phyloP scores from a whole-genome alignment of 2,329 filamentous ascomycete genomes.

The Paracorniculantispora psalliotae region DNA sequence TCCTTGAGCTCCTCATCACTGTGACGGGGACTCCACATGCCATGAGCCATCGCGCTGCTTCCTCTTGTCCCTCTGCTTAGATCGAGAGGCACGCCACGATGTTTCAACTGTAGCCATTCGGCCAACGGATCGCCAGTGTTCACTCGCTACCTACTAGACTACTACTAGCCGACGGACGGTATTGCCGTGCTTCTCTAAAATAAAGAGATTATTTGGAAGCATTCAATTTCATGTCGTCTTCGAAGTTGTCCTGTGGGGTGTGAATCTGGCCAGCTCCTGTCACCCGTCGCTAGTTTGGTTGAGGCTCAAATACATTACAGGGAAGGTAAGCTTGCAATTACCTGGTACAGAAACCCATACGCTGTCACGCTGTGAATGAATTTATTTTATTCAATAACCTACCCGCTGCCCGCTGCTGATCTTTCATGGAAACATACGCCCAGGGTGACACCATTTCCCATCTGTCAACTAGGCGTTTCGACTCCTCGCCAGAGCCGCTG shows the following conservation, averaged over 20 bases:
- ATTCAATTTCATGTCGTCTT: background rate
- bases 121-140: conserved; percentile 16
- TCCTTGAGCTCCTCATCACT: background rate
- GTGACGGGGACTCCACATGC: conserved; percentile 2
- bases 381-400: conserved; percentile 2
- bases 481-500: background rate
- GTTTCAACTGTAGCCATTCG: conserved; percentile 19
- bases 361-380: no score
- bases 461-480: background rate
- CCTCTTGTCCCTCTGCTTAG: background rate
- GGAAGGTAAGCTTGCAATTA: background rate
- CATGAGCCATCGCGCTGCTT: background rate
- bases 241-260: background rate
- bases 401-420: conserved; percentile 1
- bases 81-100: conserved; percentile 23
- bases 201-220: background rate
- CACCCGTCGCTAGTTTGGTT: no score
- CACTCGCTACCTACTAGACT: no score
- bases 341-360: background rate
- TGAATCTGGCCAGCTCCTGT: background rate
- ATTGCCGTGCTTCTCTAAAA: no score
- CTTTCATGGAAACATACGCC: conserved; percentile 9
- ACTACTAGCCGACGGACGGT: no score
- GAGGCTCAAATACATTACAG: no score
- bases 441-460: conserved; percentile 7